Base-by-base conservation (phyloP, 2,329 filamentous ascomycete species). In the Epichloe sibirici region DNA sequence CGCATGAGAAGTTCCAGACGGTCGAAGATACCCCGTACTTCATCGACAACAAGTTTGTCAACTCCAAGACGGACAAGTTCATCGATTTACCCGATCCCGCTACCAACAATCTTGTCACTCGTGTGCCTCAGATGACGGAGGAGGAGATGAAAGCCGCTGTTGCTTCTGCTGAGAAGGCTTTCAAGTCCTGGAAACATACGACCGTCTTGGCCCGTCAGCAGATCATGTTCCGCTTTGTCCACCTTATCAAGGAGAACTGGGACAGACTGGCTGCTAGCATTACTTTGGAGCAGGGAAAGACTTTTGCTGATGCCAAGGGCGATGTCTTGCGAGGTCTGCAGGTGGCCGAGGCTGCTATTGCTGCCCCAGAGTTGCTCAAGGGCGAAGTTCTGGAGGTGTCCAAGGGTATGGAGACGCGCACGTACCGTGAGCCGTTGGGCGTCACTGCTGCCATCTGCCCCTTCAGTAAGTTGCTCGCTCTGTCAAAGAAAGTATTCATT, bases 341-440 rank as follows among this genome's bases (percentile, higher is more conserved):
- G 74, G 88, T 93, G 28, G 88, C 88, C 3, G 88, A 93, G 74
- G 86, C 85, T 6, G 85, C 88, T 23, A 88, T 87, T 64, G 85
- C 78, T 48, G 89, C 89, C 51, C 86, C 88, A 0, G 88, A 88
- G 61, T 80, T 90, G 66, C 76, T 93, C 68, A 88, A 87, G 67
- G 88, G 88, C 40, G 87, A 93, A 71, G 76, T 93, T 45, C 76
- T 93, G 37, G 88, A 93, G 73, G 88, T 93, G 12, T 81, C 87
- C 51, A 90, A 88, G 76, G 88, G 93, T 63, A 93, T 93, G 88
- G 88, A 93, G 75, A 93, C 88, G 34, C 75, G 86, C 64, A 86
- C 81, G 55, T 93, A 93, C 68, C 79, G 82, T 56, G 88, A 93
- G 75, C 86, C 88, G 55, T 71, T 93, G 63, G 88, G 88, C 52